Conservation (phyloP, 2,329 filamentous ascomycete species). For the Colletotrichum salicis region DNA sequence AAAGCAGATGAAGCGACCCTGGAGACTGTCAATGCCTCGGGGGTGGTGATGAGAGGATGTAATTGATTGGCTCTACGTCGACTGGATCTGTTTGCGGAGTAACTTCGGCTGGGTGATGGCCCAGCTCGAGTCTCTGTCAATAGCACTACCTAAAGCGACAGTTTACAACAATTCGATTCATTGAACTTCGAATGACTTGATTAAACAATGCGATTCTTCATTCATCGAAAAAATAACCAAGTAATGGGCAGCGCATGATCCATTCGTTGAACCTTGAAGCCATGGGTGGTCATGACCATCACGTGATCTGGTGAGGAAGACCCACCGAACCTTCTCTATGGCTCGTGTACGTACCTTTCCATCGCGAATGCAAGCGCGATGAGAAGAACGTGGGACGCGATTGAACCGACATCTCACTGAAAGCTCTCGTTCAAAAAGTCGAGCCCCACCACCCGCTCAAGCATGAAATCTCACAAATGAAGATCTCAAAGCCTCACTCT, state of each 20-base stretch:
- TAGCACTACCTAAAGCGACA: neutral
- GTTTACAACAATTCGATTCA: neutral
- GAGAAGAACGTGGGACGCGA: neutral
- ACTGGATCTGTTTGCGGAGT: neutral
- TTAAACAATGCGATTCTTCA: neutral
- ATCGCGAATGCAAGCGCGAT: conserved; percentile 21
- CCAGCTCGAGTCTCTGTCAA: neutral
- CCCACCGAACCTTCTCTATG: neutral
- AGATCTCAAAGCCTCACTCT: neutral
- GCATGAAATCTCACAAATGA: conserved; percentile 15
- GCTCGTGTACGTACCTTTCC: conserved; percentile 20
- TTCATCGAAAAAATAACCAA: neutral
- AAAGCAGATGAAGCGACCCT: neutral
- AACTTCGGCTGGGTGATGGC: conserved; percentile 10
- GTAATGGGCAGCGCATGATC: neutral
- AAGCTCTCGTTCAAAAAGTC: neutral
- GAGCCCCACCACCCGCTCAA: neutral
- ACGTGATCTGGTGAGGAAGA: conserved; percentile 2
- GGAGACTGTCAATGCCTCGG: neutral
- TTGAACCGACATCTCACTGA: conserved; percentile 11
- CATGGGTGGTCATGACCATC: neutral
- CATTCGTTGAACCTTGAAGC: neutral
- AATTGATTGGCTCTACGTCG: conserved; percentile 12
- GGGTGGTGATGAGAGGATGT: neutral
- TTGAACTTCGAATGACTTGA: neutral